Evolutionary conservation across 208 protist species (phyloP).

Genomic region (Acanthamoeba culbertsoni): DNA sequence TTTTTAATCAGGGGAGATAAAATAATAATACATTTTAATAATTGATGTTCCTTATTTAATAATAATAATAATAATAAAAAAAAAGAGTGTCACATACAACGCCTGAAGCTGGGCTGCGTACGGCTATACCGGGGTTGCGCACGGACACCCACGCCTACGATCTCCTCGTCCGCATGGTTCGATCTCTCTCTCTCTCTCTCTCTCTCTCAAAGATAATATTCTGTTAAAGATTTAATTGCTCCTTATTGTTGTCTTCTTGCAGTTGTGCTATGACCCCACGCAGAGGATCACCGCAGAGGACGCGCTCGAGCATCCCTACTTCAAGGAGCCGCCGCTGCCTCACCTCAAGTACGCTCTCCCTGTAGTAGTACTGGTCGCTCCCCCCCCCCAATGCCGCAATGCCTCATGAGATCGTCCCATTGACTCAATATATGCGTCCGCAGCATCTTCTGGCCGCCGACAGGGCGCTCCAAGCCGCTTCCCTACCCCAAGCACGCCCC

Average conservation of each 20-base stretch:
- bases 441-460: conserved; percentile 25
- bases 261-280: conserved; percentile 67
- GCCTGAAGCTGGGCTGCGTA: neutral
- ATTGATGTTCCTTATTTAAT: neutral
- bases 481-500: conserved; percentile 22
- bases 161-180: conserved; percentile 6
- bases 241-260: neutral
- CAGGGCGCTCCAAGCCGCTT: neutral
- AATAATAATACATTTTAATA: no score
- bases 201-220: no score
- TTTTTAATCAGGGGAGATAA: no score
- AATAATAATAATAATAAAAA: neutral
- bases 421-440: neutral
- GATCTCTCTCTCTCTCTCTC: neutral
- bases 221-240: no score
- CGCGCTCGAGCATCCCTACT: conserved; percentile 75
- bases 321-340: conserved; percentile 71
- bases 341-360: conserved; percentile 20
- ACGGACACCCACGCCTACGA: conserved; percentile 13
- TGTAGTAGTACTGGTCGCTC: neutral
- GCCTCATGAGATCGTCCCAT: neutral
- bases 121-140: neutral
- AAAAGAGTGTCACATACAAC: neutral
- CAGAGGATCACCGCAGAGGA: conserved; percentile 68
- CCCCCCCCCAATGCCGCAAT: no score